Base-by-base conservation (phyloP, 163 green algal species). In the Chlamydomonas reinhardtii region DNA sequence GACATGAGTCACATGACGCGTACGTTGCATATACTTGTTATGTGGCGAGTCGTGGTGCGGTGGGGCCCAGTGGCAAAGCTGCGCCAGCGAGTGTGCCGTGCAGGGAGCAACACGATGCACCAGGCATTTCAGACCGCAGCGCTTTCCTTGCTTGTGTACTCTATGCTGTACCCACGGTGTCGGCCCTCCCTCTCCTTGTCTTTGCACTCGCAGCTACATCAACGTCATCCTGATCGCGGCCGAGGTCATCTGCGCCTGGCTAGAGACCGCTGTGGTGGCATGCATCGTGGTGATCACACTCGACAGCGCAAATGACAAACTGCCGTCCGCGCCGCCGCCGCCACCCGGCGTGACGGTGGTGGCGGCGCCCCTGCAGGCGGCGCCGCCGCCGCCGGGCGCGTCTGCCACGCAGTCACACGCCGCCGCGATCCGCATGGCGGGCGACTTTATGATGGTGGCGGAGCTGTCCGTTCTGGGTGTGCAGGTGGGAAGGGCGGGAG, bases 231-330 rank as follows among this genome's bases (percentile, higher is more conserved):
- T 85, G 11, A 85, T 85, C 32, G 48, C 17, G 0, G 78, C 78
- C 29, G 78, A 85, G 78, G 32, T 85, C 31, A 14, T 72, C 2
- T 85, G 78, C 52, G 29, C 78, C 32, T 85, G 78, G 78, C 52
- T 85, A 24, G 78, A 85, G 52, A 32, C 27, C 6, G 78, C 24
- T 0, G 78, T 68, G 48, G 66, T 75, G 29, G 48, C 52, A 0
- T 85, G 68, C 32, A 77, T 85, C 15, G 68, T 85, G 4, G 1
- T 56, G 35, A 54, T 74, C 25, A 31, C 29, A 2, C 15, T 31
- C 9, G 66, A 25, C 15, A n/a, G 16, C 0, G 29, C 9, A 9
- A 17, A 61, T 9, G 68, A 66, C 39, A 65, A 37, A n/a, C 64
- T 20, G 64, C 64, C 64, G 64, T 2, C 64, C 4, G 2, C 64